These are phyloP conservation scores for Ustulina deusta DNA, from an alignment of 2,329 filamentous ascomycete species.

Conservation along the genomic window DNA sequence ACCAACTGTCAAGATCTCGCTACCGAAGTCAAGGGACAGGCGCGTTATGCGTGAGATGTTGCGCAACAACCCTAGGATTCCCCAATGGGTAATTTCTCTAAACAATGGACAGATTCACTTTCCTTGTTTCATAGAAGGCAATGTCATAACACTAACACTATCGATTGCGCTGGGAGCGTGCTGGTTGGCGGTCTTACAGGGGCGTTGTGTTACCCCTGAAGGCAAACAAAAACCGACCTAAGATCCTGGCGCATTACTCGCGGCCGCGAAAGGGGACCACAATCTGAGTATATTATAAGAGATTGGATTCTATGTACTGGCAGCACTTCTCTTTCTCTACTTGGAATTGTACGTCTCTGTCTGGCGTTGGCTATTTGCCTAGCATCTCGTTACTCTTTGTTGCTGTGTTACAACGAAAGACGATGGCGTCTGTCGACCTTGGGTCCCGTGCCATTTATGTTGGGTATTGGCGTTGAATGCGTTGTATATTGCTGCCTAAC, in stretches of 20 bases:
- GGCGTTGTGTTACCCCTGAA: constrained; percentile 27
- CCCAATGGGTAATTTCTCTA: not conserved
- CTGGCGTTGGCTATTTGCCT: not conserved
- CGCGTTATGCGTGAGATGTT: not conserved
- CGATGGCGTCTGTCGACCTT: not conserved
- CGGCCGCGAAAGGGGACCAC: not conserved
- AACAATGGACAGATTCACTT: not conserved
- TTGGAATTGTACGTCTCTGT: not conserved
- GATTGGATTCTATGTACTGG: not conserved
- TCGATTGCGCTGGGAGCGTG: not conserved
- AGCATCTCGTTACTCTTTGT: not conserved
- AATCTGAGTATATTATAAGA: not conserved
- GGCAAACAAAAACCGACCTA: constrained; percentile 5
- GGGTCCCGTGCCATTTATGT: not conserved
- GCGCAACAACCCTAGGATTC: not conserved
- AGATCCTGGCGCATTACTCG: not conserved
- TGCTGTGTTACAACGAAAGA: not conserved
- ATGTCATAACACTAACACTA: no score
- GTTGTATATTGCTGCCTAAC: constrained; percentile 16
- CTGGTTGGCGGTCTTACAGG: constrained; percentile 8
- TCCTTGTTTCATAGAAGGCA: not conserved
- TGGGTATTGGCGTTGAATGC: constrained; percentile 15
- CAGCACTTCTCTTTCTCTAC: not conserved
- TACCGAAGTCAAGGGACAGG: not conserved
- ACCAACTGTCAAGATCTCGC: not conserved